These are phyloP conservation scores for Fusarium sp. DNA, from an alignment of 2,329 filamentous ascomycete genomes.

Conservation along the genomic window DNA sequence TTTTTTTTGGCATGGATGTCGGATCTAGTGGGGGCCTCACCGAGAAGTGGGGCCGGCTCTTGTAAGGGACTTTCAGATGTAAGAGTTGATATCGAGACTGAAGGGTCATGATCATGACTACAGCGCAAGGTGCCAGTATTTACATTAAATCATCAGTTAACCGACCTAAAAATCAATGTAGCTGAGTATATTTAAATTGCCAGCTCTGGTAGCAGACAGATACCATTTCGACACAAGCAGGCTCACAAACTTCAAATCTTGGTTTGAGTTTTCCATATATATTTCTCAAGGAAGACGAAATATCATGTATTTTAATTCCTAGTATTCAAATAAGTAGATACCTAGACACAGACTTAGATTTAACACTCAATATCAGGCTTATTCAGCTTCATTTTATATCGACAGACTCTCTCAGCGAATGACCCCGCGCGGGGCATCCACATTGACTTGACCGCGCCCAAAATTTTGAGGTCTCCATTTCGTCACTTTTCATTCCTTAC, in stretches of 20 bases:
- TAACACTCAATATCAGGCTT: background rate
- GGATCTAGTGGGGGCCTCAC: constrained; percentile 35
- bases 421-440: constrained; percentile 44
- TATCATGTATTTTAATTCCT: no score
- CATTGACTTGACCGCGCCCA: constrained; percentile 24
- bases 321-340: no score
- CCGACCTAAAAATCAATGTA: no score
- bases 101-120: background rate
- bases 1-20: constrained; percentile 41
- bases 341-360: no score
- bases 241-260: background rate
- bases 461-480: constrained; percentile 38
- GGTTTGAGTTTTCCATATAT: no score
- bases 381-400: constrained; percentile 6
- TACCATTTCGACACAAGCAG: accelerated
- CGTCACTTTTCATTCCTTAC: constrained; percentile 28
- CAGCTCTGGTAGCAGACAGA: background rate
- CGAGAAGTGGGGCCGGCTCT: constrained; percentile 25
- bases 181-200: no score
- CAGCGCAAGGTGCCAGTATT: background rate
- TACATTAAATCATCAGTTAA: background rate
- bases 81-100: background rate
- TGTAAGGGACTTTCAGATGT: constrained; percentile 6
- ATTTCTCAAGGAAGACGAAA: no score
- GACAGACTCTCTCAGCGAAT: constrained; percentile 30